Base-by-base conservation (phyloP, 345 rosid genomes). In the Eutrema heterophyllum region DNA sequence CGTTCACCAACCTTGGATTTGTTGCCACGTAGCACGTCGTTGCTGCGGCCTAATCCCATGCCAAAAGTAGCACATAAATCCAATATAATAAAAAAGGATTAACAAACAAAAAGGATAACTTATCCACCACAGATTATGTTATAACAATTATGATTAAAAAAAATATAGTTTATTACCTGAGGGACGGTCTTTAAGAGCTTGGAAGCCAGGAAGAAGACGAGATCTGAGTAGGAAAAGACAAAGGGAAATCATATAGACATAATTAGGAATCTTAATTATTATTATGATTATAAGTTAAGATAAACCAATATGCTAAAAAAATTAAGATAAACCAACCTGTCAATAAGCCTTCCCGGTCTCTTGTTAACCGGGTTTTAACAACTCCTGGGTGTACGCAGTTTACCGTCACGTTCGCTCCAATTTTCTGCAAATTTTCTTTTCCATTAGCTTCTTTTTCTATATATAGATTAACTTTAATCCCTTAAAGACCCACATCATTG, bases 361-460 rank as follows among this genome's bases (percentile, higher is more conserved):
- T 82, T 27, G 97, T 92, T 60, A 95, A 89, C 70, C 97, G 83
- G 70, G 99, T 95, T 70, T 89, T 79, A 43, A 95, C 99, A 6
- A 95, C 85, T 13, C 99, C 99, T 3, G 99, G 99, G 72, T 95
- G 97, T 55, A 95, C 96, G 70, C 96, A 89, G 55, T 95, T 95
- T 33, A 82, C 97, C 0, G 91, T 92, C 81, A 95, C 93, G 73
- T 92, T 90, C 72, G 87, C 91, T 51, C 76, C 87, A 82, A 85
- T 81, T 84, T 85, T 81, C 99, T 95, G 89, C 83, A 81, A 21
- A 18, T 49, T 35, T 3, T 38, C 4, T 10, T 48, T 41, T 30
- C 24, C 0, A 16, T 60, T 29, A 50, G 43, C 24, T 49, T 24
- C 3, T 18, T 13, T 32, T 15, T 13, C 9, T 36, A 26, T 51